Evolutionary conservation across 2,329 filamentous ascomycete genomes (phyloP).

Genomic region (Plenodomus lindquistii): DNA sequence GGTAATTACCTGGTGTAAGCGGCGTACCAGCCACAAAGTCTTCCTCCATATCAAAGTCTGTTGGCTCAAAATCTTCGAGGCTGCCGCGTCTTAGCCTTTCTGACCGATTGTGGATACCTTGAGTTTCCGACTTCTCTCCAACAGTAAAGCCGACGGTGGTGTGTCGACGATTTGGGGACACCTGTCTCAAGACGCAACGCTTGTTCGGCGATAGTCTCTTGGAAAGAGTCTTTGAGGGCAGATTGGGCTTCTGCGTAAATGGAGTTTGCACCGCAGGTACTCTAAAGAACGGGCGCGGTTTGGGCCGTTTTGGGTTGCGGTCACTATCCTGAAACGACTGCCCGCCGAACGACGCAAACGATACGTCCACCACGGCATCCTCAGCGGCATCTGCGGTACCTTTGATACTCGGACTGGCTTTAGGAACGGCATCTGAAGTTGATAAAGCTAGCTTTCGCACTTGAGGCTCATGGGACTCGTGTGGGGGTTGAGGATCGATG

Average conservation of each 20-base stretch:
- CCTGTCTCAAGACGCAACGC: slow-evolving; percentile 31
- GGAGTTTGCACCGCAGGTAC: slow-evolving; percentile 35
- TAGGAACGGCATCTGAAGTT: slow-evolving; percentile 9
- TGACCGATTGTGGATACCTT: slow-evolving; percentile 4
- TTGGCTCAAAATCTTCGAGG: slow-evolving; percentile 19
- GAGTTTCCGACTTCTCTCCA: slow-evolving; percentile 16
- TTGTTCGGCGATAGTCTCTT: slow-evolving; percentile 26
- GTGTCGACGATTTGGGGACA: slow-evolving; percentile 42
- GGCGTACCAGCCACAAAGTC: slow-evolving; percentile 47
- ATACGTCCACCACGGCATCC: slow-evolving; percentile 24
- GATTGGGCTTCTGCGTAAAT: slow-evolving; percentile 19
- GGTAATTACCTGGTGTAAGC: slow-evolving; percentile 33
- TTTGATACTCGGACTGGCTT: slow-evolving; percentile 1
- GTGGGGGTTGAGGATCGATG: slow-evolving; percentile 11
- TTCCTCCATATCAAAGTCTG: slow-evolving; percentile 45
- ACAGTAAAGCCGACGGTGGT: slow-evolving; percentile 31
- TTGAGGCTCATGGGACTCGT: slow-evolving; percentile 20
- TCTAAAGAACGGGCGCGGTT: slow-evolving; percentile 38
- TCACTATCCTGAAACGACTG: slow-evolving; percentile 20
- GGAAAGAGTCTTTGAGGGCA: slow-evolving; percentile 12
- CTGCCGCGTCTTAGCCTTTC: slow-evolving; percentile 21
- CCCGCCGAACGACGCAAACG: slow-evolving; percentile 26
- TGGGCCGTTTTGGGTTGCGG: slow-evolving; percentile 49
- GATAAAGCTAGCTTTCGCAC: slow-evolving; percentile 27
- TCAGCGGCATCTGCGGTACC: slow-evolving; percentile 15